phyloP scores from a whole-genome alignment of 148 eudicot species.

The Chenopodium formosanum region DNA sequence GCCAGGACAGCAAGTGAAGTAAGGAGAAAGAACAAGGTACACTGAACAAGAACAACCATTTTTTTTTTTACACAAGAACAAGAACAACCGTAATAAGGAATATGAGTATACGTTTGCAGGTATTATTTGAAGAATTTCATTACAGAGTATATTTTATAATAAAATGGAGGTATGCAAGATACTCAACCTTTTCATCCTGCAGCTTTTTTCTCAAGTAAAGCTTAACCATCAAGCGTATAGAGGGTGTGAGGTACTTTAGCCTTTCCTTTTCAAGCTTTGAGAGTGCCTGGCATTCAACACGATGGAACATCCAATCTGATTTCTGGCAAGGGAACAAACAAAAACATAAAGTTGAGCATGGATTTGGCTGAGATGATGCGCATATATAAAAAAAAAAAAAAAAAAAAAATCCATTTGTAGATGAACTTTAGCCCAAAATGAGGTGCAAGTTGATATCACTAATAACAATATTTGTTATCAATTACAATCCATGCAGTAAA shows the following conservation, averaged over 20 bases:
- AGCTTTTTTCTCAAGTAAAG: constrained; percentile 63
- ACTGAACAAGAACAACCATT: neutral
- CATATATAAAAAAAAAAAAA: neutral
- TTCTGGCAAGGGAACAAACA: constrained; percentile 42
- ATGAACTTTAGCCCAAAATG: too few species aligned
- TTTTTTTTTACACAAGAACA: neutral
- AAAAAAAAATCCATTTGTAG: neutral
- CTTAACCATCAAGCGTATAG: constrained; percentile 84
- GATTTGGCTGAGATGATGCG: too few species aligned
- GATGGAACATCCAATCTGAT: constrained; percentile 91
- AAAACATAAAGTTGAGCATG: neutral
- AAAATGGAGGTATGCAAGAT: neutral
- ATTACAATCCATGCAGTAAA: too few species aligned
- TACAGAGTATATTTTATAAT: neutral
- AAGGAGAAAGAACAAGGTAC: neutral
- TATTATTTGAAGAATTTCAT: neutral
- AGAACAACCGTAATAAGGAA: neutral
- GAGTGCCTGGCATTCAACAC: constrained; percentile 66
- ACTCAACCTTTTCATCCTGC: constrained; percentile 64
- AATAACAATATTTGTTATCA: too few species aligned
- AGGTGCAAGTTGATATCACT: too few species aligned
- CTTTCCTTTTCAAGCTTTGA: constrained; percentile 56
- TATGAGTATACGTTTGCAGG: too few species aligned
- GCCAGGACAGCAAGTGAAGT: neutral
- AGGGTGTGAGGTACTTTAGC: constrained; percentile 67